These are phyloP conservation scores for Aspergillus wentii DNA, from an alignment of 495 filamentous ascomycete species.

Conservation along the genomic window DNA sequence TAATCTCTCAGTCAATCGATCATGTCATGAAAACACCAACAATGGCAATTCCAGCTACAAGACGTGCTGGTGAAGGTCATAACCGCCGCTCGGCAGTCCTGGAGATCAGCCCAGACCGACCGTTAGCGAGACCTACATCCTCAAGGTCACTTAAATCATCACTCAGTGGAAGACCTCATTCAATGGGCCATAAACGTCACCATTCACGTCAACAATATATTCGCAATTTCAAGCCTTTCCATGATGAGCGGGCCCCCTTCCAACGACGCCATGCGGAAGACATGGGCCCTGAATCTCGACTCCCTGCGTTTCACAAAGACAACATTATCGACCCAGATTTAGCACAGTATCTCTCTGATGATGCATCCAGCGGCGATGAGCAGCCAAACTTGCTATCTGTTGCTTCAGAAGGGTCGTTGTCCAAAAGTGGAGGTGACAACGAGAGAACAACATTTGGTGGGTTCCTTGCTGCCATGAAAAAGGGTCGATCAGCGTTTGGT, in stretches of 20 bases:
- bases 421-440: constrained; percentile 46
- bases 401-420: constrained; percentile 48
- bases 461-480: constrained; percentile 61
- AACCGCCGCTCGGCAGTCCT: constrained; percentile 84
- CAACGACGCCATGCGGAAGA: constrained; percentile 68
- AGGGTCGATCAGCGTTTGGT: constrained; percentile 63
- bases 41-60: constrained; percentile 86
- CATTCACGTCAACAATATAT: constrained; percentile 79
- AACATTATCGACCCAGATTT: constrained; percentile 97
- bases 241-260: constrained; percentile 83
- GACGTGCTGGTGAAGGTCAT: constrained; percentile 72
- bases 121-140: constrained; percentile 77
- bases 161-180: constrained; percentile 54
- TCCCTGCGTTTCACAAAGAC: constrained; percentile 93
- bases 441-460: constrained; percentile 50
- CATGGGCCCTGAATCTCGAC: constrained; percentile 53
- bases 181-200: constrained; percentile 76
- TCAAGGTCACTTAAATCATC: constrained; percentile 87
- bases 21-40: constrained; percentile 47
- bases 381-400: constrained; percentile 81
- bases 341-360: constrained; percentile 92
- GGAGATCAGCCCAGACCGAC: constrained; percentile 74
- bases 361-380: constrained; percentile 86
- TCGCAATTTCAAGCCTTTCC: constrained; percentile 54
- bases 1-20: constrained; percentile 43